Base-by-base conservation (phyloP, 2,329 filamentous ascomycete genomes). In the Diaporthe capsici region DNA sequence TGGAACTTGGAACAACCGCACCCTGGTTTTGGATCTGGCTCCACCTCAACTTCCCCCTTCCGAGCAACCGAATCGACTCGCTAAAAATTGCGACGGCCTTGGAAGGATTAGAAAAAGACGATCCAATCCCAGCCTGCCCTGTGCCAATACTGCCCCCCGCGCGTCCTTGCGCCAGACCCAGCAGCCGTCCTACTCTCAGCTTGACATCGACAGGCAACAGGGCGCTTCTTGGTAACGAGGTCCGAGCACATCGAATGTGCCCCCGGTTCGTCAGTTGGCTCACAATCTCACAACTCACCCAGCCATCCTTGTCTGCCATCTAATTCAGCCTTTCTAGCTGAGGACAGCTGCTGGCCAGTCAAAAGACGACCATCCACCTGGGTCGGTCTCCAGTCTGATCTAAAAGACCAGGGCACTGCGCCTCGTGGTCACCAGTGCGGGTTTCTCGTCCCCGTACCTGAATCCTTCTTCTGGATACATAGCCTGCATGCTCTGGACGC, bases 361-460 rank as follows among this genome's bases (percentile, higher is more conserved):
- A 53, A 53, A 68, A 68, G 31, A 31, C 47, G 47, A 47, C 65
- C n/a, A 25, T 37, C n/a, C 22, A 20, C 44, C 63, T 51, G 63
- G 63, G 63, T 39, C 44, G n/a, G 67, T 25, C 39, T 39, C 22
- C 70, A 44, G 9, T 42, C 39, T 42, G 49, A 53, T 63, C 70
- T 51, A 47, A 73, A 73, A 67, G 63, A 73, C 57, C 47, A 60
- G 63, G 63, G 47, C 57, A 37, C 75, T 58, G 75, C 72, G 58
- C 58, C 57, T 47, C 58, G 39, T 65, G 49, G n/a, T 67, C 67
- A 25, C 6, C 71, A 37, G 68, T 61, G 44, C 34, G 65, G 65
- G 9, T 28, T 44, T 61, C 28, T 51, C 65, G 65, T 22, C 65
- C 28, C 65, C 65, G 34, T 68, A 55, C 65, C 65, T 68, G 31